A percentile compares a stretch with the other conserved stretches of the same genome.
phyloP scores from a whole-genome alignment of 1,284 basidiomycete species.

The Cystobasidium pallidum region DNA sequence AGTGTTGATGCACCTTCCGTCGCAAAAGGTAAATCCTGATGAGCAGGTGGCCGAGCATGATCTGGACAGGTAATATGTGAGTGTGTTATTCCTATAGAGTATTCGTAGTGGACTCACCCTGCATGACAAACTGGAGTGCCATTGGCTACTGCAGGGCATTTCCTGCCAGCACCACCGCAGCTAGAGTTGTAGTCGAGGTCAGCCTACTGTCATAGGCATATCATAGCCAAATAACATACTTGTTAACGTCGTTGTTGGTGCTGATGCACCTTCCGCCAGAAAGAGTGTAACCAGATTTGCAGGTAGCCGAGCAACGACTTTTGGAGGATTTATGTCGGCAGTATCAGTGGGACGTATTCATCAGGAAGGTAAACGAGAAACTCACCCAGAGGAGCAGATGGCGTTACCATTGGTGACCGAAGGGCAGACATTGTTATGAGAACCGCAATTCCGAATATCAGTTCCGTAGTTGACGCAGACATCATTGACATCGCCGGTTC shows the following conservation, averaged over 20 bases:
- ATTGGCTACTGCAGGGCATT: slow-evolving; percentile 6
- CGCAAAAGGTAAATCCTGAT: not conserved
- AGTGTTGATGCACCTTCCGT: not conserved
- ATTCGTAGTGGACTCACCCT: not conserved
- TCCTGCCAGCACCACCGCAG: slow-evolving; percentile 2
- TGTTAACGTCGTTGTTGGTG: slow-evolving; percentile 2
- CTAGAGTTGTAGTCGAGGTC: not conserved
- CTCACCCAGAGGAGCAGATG: not conserved
- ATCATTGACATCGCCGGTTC: slow-evolving; percentile 15
- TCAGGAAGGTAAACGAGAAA: too few relatives aligned
- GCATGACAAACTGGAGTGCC: slow-evolving; percentile 4
- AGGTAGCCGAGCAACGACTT: slow-evolving; percentile 9
- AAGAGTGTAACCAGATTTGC: not conserved
- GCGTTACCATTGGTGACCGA: not conserved
- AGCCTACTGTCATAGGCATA: too few relatives aligned
- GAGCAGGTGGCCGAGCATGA: slow-evolving; percentile 18
- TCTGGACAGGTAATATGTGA: not conserved
- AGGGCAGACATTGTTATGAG: not conserved
- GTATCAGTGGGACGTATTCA: too few relatives aligned
- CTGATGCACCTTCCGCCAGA: slow-evolving; percentile 17
- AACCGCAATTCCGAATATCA: slow-evolving; percentile 10
- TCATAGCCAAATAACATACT: not conserved
- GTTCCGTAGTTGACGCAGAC: slow-evolving; percentile 25
- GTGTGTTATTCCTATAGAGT: not conserved
- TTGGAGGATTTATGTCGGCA: too few relatives aligned